A percentile compares a stretch with the other conserved stretches of the same genome.
Conservation (phyloP, 768 basidiomycete species). For the Thelephora aurantiotincta region DNA sequence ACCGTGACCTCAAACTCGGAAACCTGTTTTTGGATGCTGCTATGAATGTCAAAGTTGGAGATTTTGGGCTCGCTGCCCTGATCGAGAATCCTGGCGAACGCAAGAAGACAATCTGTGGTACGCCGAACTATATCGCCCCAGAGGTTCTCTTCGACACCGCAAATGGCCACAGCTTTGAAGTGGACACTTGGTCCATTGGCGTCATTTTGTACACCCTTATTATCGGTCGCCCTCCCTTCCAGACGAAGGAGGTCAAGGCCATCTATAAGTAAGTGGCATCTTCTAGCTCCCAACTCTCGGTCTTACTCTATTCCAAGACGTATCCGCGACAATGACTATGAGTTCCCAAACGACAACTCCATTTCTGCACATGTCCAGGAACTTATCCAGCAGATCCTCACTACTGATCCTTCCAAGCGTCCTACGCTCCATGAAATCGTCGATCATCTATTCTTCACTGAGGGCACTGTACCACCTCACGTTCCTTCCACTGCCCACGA, state of each 20-base stretch:
- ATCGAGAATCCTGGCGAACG: constrained; percentile 94
- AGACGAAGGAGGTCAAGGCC: constrained; percentile 93
- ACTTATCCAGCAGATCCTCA: constrained; percentile 75
- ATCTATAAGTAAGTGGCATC: constrained; percentile 67
- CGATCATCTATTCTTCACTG: constrained; percentile 69
- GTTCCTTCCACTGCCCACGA: constrained; percentile 76
- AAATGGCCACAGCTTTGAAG: constrained; percentile 96
- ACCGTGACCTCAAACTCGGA: constrained; percentile 92
- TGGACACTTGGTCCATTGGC: constrained; percentile 95
- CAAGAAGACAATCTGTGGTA: constrained; percentile 98
- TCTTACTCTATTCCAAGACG: constrained; percentile 32
- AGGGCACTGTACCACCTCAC: constrained; percentile 66
- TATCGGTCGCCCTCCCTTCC: constrained; percentile 94
- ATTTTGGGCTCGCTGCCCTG: constrained; percentile 93
- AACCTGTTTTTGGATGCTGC: constrained; percentile 84
- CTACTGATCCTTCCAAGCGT: constrained; percentile 67
- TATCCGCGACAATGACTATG: constrained; percentile 87
- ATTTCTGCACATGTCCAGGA: constrained; percentile 62
- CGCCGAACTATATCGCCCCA: constrained; percentile 97
- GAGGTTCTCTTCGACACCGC: constrained; percentile 93
- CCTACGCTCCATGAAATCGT: constrained; percentile 80
- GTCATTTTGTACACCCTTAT: constrained; percentile 94
- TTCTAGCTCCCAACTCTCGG: not conserved
- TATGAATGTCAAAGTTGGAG: constrained; percentile 95
- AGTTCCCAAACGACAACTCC: constrained; percentile 68